Evolutionary conservation across 2,329 filamentous ascomycete species (phyloP).

Genomic region (Berkeleyomyces rouxiae): DNA sequence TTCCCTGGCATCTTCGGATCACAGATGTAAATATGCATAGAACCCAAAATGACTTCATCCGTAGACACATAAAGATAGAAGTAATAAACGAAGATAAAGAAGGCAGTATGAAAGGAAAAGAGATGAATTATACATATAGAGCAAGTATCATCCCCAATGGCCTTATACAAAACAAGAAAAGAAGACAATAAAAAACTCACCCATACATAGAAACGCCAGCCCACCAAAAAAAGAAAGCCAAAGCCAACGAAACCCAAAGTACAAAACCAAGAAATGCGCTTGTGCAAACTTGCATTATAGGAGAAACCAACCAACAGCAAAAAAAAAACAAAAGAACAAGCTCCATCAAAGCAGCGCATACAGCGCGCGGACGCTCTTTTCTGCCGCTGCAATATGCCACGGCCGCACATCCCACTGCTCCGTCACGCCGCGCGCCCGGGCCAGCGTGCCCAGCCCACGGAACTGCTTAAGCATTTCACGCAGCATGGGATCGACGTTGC

Average conservation of each 20-base stretch:
- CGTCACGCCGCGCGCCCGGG: constrained; percentile 46
- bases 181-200: not conserved
- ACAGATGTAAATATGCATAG: not conserved
- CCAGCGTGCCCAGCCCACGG: constrained; percentile 50
- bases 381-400: constrained; percentile 59
- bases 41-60: not conserved
- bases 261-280: not conserved
- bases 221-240: not conserved
- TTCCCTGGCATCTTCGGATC: constrained; percentile 55
- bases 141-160: not conserved
- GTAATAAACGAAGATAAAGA: not conserved
- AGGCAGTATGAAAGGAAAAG: too few relatives aligned
- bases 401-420: constrained; percentile 48
- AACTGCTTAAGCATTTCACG: constrained; percentile 56
- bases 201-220: not conserved
- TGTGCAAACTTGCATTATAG: not conserved
- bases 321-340: not conserved
- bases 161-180: not conserved
- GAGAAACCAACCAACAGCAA: not conserved
- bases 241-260: not conserved
- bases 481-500: constrained; percentile 45
- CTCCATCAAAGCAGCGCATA: constrained; percentile 42
- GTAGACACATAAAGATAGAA: not conserved
- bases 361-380: constrained; percentile 50
- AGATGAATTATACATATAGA: not conserved